Base-by-base conservation (phyloP, 805 yeast genomes). In the Yarrowia porcina region DNA sequence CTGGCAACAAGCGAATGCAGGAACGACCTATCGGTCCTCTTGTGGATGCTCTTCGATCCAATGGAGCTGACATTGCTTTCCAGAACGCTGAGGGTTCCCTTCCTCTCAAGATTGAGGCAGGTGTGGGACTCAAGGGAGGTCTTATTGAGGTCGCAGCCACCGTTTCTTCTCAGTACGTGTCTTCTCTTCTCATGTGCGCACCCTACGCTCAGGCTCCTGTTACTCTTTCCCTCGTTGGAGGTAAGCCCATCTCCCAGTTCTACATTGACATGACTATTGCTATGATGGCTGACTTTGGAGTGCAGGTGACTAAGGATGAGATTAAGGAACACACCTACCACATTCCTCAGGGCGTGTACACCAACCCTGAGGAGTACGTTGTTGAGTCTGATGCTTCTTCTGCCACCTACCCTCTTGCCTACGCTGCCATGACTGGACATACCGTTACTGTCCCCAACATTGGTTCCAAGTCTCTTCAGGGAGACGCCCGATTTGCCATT, bases 381-480 rank as follows among this genome's bases (percentile, higher is more conserved):
- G 85, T 94, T 67, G 99, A 94, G 76, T 89, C 97, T 15, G 99
- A 94, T 75, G 99, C 99, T 20, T 90, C 97, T 15, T 89, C 97
- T 9, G 98, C 99, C 1, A 94, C 99, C 11, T 94, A 94, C 70
- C 99, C 99, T 42, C 81, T 94, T 67, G 99, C 99, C 0, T 90
- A 89, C 77, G 98, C 99, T 63, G 99, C 99, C 11, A 78, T 94
- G 78, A 90, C 97, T 0, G 97, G 98, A 27, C 84, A 96, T 6
- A 85, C 90, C 10, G 90, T 96, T 66, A 90, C 97, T 0, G 83
- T 94, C 68, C 98, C 99, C 64, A 93, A 90, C 73, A 93, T 94
- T 73, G 99, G 99, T 4, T 85, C 86, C 13, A 77, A 88, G 52
- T 93, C 98, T 0, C 79, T 94, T 68, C 99, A 94, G 76, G 99